These are phyloP conservation scores for Astrothelium subdiscretum DNA, from an alignment of 495 filamentous ascomycete species.

Conservation along the genomic window DNA sequence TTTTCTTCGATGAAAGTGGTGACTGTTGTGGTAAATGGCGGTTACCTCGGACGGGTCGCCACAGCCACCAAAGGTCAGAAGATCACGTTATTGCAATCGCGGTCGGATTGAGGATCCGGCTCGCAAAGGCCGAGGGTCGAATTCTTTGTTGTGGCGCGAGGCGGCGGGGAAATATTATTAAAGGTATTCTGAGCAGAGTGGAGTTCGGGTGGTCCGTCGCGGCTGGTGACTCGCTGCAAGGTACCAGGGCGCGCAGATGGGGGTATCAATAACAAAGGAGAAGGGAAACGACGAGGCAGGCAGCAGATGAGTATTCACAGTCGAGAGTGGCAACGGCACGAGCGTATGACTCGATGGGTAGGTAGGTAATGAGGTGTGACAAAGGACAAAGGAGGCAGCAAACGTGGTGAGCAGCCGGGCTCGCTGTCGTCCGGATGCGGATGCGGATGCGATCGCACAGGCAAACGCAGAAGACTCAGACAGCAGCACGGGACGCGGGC, in stretches of 20 bases:
- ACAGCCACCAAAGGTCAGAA: background rate
- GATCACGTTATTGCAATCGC: background rate
- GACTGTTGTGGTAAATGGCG: conserved; percentile 5
- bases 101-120: background rate
- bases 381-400: conserved; percentile 1
- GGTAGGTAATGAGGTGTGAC: background rate
- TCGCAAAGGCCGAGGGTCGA: background rate
- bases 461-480: background rate
- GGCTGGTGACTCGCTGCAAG: background rate
- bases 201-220: background rate
- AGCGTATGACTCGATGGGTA: background rate
- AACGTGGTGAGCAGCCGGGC: background rate
- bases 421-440: background rate
- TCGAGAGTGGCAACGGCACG: background rate
- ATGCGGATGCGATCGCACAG: background rate
- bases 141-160: background rate
- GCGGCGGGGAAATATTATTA: background rate
- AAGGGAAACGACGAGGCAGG: background rate
- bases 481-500: background rate
- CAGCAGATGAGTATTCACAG: background rate
- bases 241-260: background rate
- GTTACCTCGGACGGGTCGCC: background rate
- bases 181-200: background rate
- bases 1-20: conserved; percentile 4
- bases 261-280: conserved; percentile 2